Percentiles rank a stretch among this genome's conserved stretches.
These are phyloP conservation scores for Thelephora aurantiotincta DNA, from an alignment of 768 basidiomycete species.

Conservation along the genomic window DNA sequence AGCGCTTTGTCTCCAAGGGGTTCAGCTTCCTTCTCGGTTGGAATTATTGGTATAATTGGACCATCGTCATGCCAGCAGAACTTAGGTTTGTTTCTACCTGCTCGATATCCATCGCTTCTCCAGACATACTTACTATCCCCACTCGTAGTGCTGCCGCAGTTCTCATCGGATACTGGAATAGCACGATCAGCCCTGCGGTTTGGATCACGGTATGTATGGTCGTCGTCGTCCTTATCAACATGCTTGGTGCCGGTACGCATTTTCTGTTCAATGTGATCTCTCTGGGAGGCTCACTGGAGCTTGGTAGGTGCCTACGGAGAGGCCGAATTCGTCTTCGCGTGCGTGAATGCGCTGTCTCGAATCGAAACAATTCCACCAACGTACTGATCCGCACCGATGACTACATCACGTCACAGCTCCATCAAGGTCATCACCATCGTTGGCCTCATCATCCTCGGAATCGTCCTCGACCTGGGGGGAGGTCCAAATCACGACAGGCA, in stretches of 20 bases:
- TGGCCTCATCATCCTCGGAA: slow-evolving; percentile 41
- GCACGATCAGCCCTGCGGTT: slow-evolving; percentile 44
- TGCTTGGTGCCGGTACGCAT: slow-evolving; percentile 47
- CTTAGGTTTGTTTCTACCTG: slow-evolving; percentile 21
- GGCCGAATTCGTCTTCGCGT: slow-evolving; percentile 79
- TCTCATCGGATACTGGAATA: slow-evolving; percentile 40
- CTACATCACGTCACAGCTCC: slow-evolving; percentile 22
- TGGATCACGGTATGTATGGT: slow-evolving; percentile 73
- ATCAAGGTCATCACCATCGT: slow-evolving; percentile 84
- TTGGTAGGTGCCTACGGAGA: slow-evolving; percentile 57
- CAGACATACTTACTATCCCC: too few relatives aligned
- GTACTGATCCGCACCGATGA: background rate
- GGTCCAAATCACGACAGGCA: slow-evolving; percentile 69
- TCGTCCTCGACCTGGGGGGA: slow-evolving; percentile 77
- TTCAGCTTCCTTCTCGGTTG: slow-evolving; percentile 16
- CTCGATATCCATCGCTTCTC: too few relatives aligned
- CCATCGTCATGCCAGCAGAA: slow-evolving; percentile 57
- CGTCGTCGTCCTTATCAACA: slow-evolving; percentile 64
- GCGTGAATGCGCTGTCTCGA: slow-evolving; percentile 6
- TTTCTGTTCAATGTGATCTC: slow-evolving; percentile 2
- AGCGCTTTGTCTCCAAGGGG: slow-evolving; percentile 58
- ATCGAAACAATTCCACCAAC: background rate
- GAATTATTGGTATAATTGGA: slow-evolving; percentile 50
- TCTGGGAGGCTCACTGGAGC: slow-evolving; percentile 4
- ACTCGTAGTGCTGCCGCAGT: slow-evolving; percentile 42